A percentile compares a stretch with the other conserved stretches of the same genome.
Evolutionary conservation across 805 yeast species (phyloP).

Genomic region (Limtongia smithiae): DNA sequence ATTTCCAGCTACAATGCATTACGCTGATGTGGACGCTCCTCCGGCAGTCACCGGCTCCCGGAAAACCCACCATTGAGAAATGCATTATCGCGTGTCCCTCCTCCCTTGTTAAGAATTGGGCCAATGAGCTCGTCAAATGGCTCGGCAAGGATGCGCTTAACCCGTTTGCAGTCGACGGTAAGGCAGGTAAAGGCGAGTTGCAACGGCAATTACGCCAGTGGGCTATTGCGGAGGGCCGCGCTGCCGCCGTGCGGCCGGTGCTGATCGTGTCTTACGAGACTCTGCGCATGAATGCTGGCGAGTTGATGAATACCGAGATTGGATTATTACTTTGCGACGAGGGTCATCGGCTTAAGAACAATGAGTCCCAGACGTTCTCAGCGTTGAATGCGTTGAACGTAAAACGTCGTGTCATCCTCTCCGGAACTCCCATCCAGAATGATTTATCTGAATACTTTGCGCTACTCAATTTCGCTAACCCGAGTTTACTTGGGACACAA

Average conservation of each 20-base stretch:
- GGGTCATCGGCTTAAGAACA: slow-evolving; percentile 80
- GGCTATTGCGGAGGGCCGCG: slow-evolving; percentile 85
- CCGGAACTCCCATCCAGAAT: slow-evolving; percentile 95
- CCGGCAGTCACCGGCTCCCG: slow-evolving; percentile 82
- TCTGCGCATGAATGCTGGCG: slow-evolving; percentile 75
- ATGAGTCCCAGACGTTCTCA: slow-evolving; percentile 86
- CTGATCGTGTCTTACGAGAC: slow-evolving; percentile 93
- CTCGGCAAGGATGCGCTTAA: slow-evolving; percentile 85
- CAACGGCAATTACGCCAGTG: slow-evolving; percentile 68
- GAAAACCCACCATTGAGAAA: slow-evolving; percentile 75
- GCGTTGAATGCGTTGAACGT: slow-evolving; percentile 81
- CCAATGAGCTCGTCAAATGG: slow-evolving; percentile 93
- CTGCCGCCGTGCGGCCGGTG: slow-evolving; percentile 81
- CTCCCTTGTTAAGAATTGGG: slow-evolving; percentile 92
- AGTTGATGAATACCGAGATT: slow-evolving; percentile 68
- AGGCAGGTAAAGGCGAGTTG: slow-evolving; percentile 53
- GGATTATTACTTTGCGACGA: slow-evolving; percentile 86
- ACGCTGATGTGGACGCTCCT: slow-evolving; percentile 89
- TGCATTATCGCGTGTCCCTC: slow-evolving; percentile 94
- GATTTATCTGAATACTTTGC: slow-evolving; percentile 93
- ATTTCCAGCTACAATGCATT: slow-evolving; percentile 62
- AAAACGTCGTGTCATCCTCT: slow-evolving; percentile 81
- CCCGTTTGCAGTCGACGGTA: slow-evolving; percentile 91
- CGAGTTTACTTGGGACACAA: slow-evolving; percentile 84
- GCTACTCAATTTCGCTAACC: slow-evolving; percentile 85